Evolutionary conservation across 2,329 filamentous ascomycete genomes (phyloP).

Genomic region (Capronia coronata): DNA sequence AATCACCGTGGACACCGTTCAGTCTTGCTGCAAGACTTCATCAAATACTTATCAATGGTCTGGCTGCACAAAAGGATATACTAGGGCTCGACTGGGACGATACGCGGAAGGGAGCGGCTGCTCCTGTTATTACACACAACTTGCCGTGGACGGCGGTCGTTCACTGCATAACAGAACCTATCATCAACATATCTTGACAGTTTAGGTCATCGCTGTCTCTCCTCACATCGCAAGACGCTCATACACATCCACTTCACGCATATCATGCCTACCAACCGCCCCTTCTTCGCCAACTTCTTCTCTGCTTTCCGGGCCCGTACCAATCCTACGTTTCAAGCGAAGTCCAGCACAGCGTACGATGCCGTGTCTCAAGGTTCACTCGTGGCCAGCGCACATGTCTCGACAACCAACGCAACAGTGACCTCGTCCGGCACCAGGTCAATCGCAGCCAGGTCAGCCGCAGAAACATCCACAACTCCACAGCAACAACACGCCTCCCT

Average conservation of each 20-base stretch:
- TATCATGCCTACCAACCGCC: conserved; percentile 58
- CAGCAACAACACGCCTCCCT: conserved; percentile 6
- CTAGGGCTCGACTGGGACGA: neutral
- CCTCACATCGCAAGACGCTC: too few species aligned
- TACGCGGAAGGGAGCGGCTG: conserved; percentile 16
- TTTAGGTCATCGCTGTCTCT: too few species aligned
- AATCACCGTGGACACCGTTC: too few species aligned
- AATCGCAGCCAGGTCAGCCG: conserved; percentile 43
- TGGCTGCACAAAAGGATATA: neutral
- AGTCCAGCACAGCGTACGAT: conserved; percentile 38
- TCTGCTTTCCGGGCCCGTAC: conserved; percentile 62
- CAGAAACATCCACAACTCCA: conserved; percentile 25
- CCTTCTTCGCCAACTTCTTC: conserved; percentile 62
- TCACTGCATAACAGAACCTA: too few species aligned
- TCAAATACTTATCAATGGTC: neutral
- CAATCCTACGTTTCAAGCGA: conserved; percentile 47
- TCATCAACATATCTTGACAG: conserved; percentile 8
- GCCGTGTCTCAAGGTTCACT: conserved; percentile 31
- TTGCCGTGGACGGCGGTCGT: conserved; percentile 8
- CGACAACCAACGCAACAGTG: conserved; percentile 35
- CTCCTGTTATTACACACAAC: neutral
- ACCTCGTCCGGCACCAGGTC: conserved; percentile 41
- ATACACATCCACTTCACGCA: neutral
- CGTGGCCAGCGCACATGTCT: conserved; percentile 34
- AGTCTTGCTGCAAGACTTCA: neutral